Base-by-base conservation (phyloP, 2,329 filamentous ascomycete species). In the Verticillium nonalfalfae region DNA sequence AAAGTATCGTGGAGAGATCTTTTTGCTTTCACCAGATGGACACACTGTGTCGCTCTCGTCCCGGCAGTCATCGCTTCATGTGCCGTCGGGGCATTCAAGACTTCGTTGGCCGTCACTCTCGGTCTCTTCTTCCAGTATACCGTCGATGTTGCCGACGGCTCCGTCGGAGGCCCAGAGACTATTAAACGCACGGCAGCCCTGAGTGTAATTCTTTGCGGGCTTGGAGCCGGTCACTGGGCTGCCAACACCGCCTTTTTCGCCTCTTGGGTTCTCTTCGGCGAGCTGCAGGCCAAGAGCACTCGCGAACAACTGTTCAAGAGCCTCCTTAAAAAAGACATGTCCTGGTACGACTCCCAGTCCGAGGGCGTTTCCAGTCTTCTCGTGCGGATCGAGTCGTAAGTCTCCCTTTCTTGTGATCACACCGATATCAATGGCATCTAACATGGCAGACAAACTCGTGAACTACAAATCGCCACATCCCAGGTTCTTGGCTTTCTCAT, bases 391-490 rank as follows among this genome's bases (percentile, higher is more conserved):
- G 89, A 96, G 73, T 87, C 87, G 90, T 93, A 77, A 74, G 87
- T 61, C 26, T 31, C 26, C 26, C 26, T 60, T 18, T 7, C 58
- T 34, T 21, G 18, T 15, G 7, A 31, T 18, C 18, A 10, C 34
- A n/a, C 5, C 14, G 15, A n/a, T 34, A n/a, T 18, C 13, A 13
- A 2, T 18, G 26, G 26, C 3, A n/a, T 14, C 57, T 69, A 61
- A 70, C 60, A 36, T 26, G 13, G 33, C 39, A 97, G 93, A 33
- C 89, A 96, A 71, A 89, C 90, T 7, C 83, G 89, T 60, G 93
- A 97, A 65, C 79, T 98, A 4, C 93, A 97, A 68, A 78, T 88
- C 1, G 90, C 90, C 0, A 88, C 88, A 0, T 94, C 93, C 0
- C 89, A 95, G 66, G 88, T 92, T 0, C 78, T 97, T 0, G 93